phyloP scores from a whole-genome alignment of 345 rosid genomes.

The Eucalyptus sp. region DNA sequence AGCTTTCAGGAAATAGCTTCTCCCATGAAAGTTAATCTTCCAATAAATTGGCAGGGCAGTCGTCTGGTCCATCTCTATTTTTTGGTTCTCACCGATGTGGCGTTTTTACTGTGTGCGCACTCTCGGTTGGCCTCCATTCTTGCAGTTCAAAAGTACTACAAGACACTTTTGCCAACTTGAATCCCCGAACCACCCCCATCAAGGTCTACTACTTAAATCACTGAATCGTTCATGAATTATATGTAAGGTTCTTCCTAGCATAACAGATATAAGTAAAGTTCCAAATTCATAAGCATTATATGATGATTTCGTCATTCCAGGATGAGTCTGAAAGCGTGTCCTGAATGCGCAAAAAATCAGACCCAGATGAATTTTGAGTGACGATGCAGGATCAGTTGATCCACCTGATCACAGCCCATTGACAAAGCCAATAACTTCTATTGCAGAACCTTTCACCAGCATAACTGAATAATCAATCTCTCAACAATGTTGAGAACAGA shows the following conservation, averaged over 20 bases:
- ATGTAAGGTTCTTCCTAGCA: background rate
- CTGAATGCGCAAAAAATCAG: background rate
- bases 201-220: background rate
- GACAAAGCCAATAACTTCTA: background rate
- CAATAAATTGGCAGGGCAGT: background rate
- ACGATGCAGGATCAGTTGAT: background rate
- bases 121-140: background rate
- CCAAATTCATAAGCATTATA: background rate
- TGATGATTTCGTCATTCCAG: background rate
- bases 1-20: background rate
- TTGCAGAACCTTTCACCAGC: background rate
- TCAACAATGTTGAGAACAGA: background rate
- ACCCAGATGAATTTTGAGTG: background rate
- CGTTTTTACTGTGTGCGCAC: background rate
- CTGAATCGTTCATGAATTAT: background rate
- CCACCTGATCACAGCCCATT: background rate
- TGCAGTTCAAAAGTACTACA: background rate
- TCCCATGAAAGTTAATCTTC: background rate
- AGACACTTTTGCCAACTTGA: background rate
- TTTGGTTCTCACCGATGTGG: background rate
- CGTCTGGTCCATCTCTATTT: background rate
- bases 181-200: background rate
- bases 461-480: background rate
- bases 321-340: background rate
- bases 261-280: background rate